These are phyloP conservation scores for Debaryomycetaceae sp. DNA, from an alignment of 1,139 yeast species.

Conservation along the genomic window DNA sequence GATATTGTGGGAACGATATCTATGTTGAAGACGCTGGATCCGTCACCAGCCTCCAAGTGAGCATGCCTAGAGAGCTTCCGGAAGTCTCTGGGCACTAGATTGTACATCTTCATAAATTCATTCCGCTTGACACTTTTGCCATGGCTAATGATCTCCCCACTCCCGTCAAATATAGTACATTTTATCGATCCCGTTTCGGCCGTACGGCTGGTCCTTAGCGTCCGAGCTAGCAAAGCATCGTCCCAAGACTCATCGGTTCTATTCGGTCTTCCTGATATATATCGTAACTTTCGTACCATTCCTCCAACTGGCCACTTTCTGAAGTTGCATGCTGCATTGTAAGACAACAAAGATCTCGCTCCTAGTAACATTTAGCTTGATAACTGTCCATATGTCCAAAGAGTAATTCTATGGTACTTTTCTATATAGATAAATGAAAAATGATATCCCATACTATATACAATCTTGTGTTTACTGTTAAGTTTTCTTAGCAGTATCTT, in stretches of 20 bases:
- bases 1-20: slow-evolving; percentile 45
- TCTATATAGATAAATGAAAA: not conserved
- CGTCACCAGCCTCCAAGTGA: slow-evolving; percentile 5
- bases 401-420: no score
- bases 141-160: slow-evolving; percentile 37
- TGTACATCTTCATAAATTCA: slow-evolving; percentile 35
- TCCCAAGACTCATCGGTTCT: slow-evolving; percentile 10
- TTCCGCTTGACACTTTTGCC: slow-evolving; percentile 36
- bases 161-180: slow-evolving; percentile 54
- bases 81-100: slow-evolving; percentile 39
- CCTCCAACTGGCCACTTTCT: not conserved
- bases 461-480: not conserved
- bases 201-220: slow-evolving; percentile 16
- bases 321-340: no score
- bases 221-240: slow-evolving; percentile 21
- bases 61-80: slow-evolving; percentile 35
- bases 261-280: not conserved
- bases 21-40: slow-evolving; percentile 15
- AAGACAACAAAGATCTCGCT: no score
- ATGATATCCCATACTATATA: not conserved
- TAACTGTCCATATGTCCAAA: no score
- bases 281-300: not conserved
- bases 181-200: slow-evolving; percentile 32
- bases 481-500: not conserved
- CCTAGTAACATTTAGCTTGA: no score